Percentiles rank a stretch among this genome's conserved stretches.
These are phyloP conservation scores for Oryza coarctata DNA, from an alignment of 176 grass and related monocot genomes.

Conservation along the genomic window DNA sequence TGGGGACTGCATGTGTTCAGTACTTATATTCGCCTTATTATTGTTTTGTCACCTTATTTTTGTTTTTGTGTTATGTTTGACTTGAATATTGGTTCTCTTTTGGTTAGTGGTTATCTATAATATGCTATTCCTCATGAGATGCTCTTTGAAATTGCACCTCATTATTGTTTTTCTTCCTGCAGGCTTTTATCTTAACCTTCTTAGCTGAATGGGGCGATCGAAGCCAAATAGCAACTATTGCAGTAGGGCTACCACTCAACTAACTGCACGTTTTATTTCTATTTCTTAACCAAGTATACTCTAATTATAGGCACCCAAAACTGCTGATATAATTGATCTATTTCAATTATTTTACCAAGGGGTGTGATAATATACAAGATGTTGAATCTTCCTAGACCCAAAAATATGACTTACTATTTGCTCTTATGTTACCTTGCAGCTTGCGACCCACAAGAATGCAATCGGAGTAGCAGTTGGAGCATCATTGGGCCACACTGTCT, in stretches of 20 bases:
- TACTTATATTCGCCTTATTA: background rate
- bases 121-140: background rate
- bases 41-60: background rate
- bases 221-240: constrained; percentile 94
- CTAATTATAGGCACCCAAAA: background rate
- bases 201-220: constrained; percentile 87
- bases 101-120: background rate
- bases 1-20: background rate
- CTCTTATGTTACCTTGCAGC: constrained; percentile 31
- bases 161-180: constrained; percentile 22
- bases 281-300: background rate
- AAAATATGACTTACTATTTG: background rate
- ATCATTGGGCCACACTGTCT: constrained; percentile 70
- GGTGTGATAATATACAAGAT: background rate
- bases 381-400: background rate
- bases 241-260: constrained; percentile 31
- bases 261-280: background rate
- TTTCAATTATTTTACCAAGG: background rate
- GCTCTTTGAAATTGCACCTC: constrained; percentile 21
- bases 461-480: constrained; percentile 78
- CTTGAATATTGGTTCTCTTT: background rate
- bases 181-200: constrained; percentile 94
- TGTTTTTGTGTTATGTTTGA: background rate
- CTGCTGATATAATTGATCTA: background rate
- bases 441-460: constrained; percentile 88